Conservation (phyloP, 495 filamentous ascomycete species). For the Hypoxylon subgilvum region DNA sequence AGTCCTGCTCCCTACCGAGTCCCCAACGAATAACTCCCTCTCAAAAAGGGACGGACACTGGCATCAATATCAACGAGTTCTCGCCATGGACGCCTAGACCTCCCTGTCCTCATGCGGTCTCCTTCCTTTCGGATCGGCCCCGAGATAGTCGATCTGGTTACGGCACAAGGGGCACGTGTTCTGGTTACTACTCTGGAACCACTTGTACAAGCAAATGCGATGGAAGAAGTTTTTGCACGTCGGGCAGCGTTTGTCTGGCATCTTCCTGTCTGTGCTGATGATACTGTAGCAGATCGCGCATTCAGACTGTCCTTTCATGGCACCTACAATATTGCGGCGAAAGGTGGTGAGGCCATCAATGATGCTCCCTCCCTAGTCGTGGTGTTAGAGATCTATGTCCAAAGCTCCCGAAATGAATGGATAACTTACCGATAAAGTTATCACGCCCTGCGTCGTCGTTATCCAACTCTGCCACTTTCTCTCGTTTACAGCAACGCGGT, state of each 20-base stretch:
- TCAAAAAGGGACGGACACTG: no score
- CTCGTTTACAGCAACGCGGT: conserved; percentile 84
- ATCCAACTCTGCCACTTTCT: conserved; percentile 90
- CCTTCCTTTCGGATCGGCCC: conserved; percentile 35
- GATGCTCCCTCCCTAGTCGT: conserved; percentile 70
- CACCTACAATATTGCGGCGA: conserved; percentile 79
- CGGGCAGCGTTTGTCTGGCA: conserved; percentile 86
- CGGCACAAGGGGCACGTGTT: conserved; percentile 89
- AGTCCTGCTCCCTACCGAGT: no score
- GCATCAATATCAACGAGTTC: neutral
- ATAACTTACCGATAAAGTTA: conserved; percentile 75
- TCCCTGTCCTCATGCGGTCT: no score
- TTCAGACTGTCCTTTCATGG: conserved; percentile 90
- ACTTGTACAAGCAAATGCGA: conserved; percentile 84
- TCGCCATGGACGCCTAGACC: no score
- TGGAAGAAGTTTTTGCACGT: conserved; percentile 98
- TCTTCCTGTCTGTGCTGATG: conserved; percentile 80
- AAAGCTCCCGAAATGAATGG: neutral
- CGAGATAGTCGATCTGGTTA: conserved; percentile 75
- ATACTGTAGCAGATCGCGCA: conserved; percentile 98
- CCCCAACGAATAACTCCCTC: no score
- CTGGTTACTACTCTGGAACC: conserved; percentile 92
- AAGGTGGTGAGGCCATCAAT: conserved; percentile 85
- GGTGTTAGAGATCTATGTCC: conserved; percentile 4
- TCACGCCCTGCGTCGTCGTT: conserved; percentile 83